Evolutionary conservation across 2,329 filamentous ascomycete species (phyloP).

Genomic region (Cladophialophora bantiana): DNA sequence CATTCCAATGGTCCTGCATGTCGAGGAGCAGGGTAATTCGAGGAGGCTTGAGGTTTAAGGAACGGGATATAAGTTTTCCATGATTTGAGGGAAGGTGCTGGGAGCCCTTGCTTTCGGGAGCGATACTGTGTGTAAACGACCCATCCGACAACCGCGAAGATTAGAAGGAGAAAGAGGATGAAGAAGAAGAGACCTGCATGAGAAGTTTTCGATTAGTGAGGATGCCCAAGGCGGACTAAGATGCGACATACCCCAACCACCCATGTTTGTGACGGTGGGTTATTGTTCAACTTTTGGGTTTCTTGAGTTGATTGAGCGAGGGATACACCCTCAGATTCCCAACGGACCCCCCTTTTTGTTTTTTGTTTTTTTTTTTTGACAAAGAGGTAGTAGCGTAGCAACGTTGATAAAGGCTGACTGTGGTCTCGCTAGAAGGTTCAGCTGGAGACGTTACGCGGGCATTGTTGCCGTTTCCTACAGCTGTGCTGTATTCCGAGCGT

Average conservation of each 20-base stretch:
- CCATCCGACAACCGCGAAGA: constrained; percentile 68
- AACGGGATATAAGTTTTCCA: constrained; percentile 74
- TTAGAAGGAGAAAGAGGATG: constrained; percentile 69
- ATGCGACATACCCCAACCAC: constrained; percentile 35
- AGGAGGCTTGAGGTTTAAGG: constrained; percentile 52
- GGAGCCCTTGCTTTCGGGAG: constrained; percentile 76
- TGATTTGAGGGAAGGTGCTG: constrained; percentile 57
- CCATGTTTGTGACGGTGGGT: constrained; percentile 24
- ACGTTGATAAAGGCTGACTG: not conserved
- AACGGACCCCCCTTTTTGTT: not conserved
- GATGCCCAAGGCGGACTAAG: not conserved
- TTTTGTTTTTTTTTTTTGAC: not conserved
- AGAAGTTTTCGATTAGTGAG: constrained; percentile 9
- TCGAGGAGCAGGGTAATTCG: constrained; percentile 61
- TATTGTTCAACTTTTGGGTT: not conserved
- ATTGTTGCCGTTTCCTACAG: constrained; percentile 2
- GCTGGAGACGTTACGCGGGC: not conserved
- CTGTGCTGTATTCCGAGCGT: not conserved
- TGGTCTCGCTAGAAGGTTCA: constrained; percentile 1
- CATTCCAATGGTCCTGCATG: constrained; percentile 73
- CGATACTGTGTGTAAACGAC: constrained; percentile 74
- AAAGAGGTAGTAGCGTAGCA: not conserved
- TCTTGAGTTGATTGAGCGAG: not conserved
- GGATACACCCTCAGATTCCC: not conserved
- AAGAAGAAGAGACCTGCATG: constrained; percentile 71